Base-by-base conservation (phyloP, 139 green algal species). In the Chlamydomonas schloesseri region DNA sequence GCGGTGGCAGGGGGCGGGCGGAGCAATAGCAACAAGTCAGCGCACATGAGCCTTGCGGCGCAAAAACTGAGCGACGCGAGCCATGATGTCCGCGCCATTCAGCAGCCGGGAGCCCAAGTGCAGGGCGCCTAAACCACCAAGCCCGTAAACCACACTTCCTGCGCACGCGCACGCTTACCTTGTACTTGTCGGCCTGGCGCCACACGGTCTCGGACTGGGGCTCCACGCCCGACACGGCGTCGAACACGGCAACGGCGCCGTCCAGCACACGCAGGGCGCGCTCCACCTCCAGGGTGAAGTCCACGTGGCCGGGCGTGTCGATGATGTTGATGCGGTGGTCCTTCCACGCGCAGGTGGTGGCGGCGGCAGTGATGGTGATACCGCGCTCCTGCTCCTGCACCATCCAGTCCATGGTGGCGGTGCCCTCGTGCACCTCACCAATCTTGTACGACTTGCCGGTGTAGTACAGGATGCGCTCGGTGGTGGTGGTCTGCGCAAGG, bases 381-480 rank as follows among this genome's bases (percentile, higher is more conserved):
- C 98, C 98, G 71, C 98, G 93, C 94, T 99, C 98, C 92, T 98
- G 96, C 87, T 96, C 93, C 89, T 96, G 94, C 0, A 93, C 92
- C 93, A 97, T 96, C 97, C 97, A 99, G 94, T 99, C 98, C 98
- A 99, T 99, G 64, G 97, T 99, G 80, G 98, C 98, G 15, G 94
- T 97, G 82, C 98, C 98, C 91, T 99, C 98, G 87, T 99, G 98
- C 88, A 99, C 98, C 93, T 99, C 98, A 28, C 98, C 98, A 85
- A 99, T 99, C 94, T 99, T 99, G 95, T 99, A 99, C 13, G 91
- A 97, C 90, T 97, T 97, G 88, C 98, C 98, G 0, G 98, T 99
- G 96, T 99, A 99, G 95, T 95, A 99, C 60, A 99, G 94, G 67
- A 99, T 93, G 82, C 98, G 97, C 94, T 99, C 98, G 21, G 96